Evolutionary conservation across 495 filamentous ascomycete genomes (phyloP).

Genomic region (Pseudoneurospora amorphoporcata): DNA sequence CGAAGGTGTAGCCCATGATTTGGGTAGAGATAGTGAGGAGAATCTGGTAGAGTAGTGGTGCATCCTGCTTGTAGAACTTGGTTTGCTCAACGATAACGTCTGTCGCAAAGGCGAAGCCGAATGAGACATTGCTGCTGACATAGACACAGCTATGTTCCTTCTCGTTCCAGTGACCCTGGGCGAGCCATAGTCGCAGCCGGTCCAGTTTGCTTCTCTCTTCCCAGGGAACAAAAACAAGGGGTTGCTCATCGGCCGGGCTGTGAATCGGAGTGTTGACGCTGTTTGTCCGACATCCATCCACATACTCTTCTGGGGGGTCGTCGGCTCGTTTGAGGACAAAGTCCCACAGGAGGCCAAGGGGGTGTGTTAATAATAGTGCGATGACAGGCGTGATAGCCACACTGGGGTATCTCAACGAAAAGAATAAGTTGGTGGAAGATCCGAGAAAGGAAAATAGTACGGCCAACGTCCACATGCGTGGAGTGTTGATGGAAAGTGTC

Average conservation of each 20-base stretch:
- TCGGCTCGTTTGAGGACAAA: conserved; percentile 48
- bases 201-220: conserved; percentile 22
- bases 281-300: conserved; percentile 36
- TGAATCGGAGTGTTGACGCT: conserved; percentile 11
- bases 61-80: conserved; percentile 75
- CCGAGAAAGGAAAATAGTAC: conserved; percentile 69
- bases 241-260: conserved; percentile 3
- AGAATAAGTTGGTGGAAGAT: conserved; percentile 75
- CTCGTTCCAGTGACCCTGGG: conserved; percentile 73
- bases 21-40: conserved; percentile 76
- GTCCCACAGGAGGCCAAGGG: conserved; percentile 71
- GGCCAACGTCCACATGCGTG: conserved; percentile 77
- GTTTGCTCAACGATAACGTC: conserved; percentile 83
- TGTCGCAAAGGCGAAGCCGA: conserved; percentile 77
- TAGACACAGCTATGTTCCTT: conserved; percentile 84
- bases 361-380: conserved; percentile 70
- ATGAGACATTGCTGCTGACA: conserved; percentile 84
- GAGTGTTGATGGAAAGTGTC: conserved; percentile 68
- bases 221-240: conserved; percentile 7
- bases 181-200: conserved; percentile 58
- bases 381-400: conserved; percentile 80
- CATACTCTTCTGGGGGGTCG: conserved; percentile 52
- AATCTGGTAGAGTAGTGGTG: conserved; percentile 63
- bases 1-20: conserved; percentile 75
- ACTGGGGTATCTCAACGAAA: conserved; percentile 75